phyloP scores from a whole-genome alignment of 306 rosid species.

The Prunus mongolica region DNA sequence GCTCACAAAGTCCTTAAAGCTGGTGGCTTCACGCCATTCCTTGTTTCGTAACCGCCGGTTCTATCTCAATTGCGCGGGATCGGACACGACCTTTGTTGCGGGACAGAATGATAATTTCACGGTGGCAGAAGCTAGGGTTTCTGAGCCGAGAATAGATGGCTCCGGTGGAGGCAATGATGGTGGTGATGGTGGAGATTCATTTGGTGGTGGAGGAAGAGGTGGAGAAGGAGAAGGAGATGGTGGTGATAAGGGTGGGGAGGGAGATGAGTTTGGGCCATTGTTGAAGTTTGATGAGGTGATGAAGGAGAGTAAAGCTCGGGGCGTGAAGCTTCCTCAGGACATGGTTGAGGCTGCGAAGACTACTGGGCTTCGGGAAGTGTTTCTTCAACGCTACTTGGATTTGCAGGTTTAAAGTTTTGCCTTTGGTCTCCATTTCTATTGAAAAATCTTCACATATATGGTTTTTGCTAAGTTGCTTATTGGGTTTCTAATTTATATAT shows the following conservation, averaged over 20 bases:
- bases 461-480: background rate
- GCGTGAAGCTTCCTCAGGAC: conserved; percentile 65
- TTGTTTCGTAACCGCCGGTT: conserved; percentile 3
- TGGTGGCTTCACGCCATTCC: conserved; percentile 18
- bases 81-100: conserved; percentile 28
- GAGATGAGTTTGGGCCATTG: conserved; percentile 65
- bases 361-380: conserved; percentile 59
- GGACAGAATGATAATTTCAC: background rate
- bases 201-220: conserved; percentile 17
- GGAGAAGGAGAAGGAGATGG: conserved; percentile 27
- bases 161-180: conserved; percentile 12
- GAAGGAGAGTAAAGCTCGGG: conserved; percentile 62
- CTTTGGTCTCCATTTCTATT: background rate
- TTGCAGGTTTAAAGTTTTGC: conserved; percentile 42
- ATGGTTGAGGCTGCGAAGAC: conserved; percentile 72
- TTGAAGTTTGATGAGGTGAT: conserved; percentile 64
- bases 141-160: conserved; percentile 21
- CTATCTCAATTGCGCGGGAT: conserved; percentile 31
- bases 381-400: conserved; percentile 72
- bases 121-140: conserved; percentile 13
- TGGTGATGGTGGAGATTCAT: conserved; percentile 5
- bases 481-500: background rate
- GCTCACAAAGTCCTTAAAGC: background rate
- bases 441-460: background rate
- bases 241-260: conserved; percentile 29